Evolutionary conservation across 163 green algal genomes (phyloP), one percentile per base, ranked within the genome.

Genomic region (Chlamydomonas reinhardtii): DNA sequence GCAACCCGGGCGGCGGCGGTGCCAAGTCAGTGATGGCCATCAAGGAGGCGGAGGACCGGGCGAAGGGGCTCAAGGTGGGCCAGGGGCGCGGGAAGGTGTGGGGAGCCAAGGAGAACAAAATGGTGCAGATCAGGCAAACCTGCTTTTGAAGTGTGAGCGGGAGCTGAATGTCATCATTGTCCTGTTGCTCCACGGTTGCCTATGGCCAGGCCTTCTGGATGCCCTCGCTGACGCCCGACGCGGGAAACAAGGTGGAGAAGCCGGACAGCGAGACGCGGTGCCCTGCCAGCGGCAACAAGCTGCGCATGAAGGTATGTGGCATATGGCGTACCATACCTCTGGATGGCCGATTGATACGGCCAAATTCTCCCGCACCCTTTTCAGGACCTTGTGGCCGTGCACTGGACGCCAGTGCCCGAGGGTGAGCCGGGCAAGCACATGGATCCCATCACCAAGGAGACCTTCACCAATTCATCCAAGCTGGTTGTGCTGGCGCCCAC

Each of bases 371-470:
- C 61, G n/a, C 61, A 24, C 19, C 8, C 1, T 24, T 8, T 22
- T 0, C 69, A 89, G 84, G 84, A 89, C 24, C 68, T 89, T 0
- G 29, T 89, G 2, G 14, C 84, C 0, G 76, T 90, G 37, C 56
- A 59, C 2, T 95, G 94, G 77, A 95, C 92, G 17, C 61, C 77
- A 0, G 90, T 93, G 35, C 86, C 89, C 0, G 90, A 90, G 19
- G 95, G 87, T 27, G 89, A 90, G 37, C 77, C 73, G 4, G 84
- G 87, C 59, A 87, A 88, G 52, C 97, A 96, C 93, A 98, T 98
- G 92, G 98, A 99, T 91, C 97, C 97, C 27, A 79, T 99, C 29
- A 98, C 97, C 15, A 92, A 95, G 82, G 95, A 98, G 73, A 95
- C 93, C 24, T 96, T 99, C 77, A 98, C 96, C 25, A 99, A 99